phyloP scores from a whole-genome alignment of 1,139 yeast species.

The Wickerhamomyces sp. region DNA sequence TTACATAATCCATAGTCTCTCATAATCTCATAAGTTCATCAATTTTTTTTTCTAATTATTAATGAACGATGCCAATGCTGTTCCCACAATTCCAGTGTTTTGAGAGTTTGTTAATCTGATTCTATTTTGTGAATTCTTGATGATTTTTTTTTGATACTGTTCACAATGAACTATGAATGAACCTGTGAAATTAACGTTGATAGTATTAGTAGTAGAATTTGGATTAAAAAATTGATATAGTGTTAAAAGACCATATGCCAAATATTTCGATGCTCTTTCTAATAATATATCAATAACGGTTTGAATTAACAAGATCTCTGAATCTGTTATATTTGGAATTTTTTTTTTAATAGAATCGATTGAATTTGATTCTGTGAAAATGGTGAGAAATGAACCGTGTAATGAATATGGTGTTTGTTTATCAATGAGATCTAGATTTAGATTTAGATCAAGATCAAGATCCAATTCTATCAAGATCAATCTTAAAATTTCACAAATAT shows the following conservation, averaged over 20 bases:
- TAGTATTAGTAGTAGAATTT: background rate
- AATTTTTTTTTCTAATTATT: too few species aligned
- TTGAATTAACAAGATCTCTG: slow-evolving; percentile 5
- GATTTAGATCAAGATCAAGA: too few species aligned
- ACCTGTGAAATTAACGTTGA: slow-evolving; percentile 28
- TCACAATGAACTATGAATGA: slow-evolving; percentile 26
- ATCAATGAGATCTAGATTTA: background rate
- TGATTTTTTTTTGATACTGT: slow-evolving; percentile 21
- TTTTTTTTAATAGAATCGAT: background rate
- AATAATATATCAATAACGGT: slow-evolving; percentile 16
- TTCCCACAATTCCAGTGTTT: slow-evolving; percentile 27
- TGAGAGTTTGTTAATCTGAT: slow-evolving; percentile 20
- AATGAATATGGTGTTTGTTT: slow-evolving; percentile 1
- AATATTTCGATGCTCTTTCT: slow-evolving; percentile 23
- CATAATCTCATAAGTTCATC: too few species aligned
- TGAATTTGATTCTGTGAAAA: slow-evolving; percentile 8
- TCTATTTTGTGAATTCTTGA: slow-evolving; percentile 10
- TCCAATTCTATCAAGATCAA: slow-evolving; percentile 12
- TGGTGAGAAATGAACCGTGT: slow-evolving; percentile 24
- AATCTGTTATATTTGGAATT: background rate
- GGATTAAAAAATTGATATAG: slow-evolving; percentile 13
- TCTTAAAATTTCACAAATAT: slow-evolving; percentile 17
- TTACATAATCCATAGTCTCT: too few species aligned
- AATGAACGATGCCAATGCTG: too few species aligned
- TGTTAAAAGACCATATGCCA: slow-evolving; percentile 22